Base-by-base conservation (phyloP, 208 protist species). In the Trypanosoma melophagium region DNA sequence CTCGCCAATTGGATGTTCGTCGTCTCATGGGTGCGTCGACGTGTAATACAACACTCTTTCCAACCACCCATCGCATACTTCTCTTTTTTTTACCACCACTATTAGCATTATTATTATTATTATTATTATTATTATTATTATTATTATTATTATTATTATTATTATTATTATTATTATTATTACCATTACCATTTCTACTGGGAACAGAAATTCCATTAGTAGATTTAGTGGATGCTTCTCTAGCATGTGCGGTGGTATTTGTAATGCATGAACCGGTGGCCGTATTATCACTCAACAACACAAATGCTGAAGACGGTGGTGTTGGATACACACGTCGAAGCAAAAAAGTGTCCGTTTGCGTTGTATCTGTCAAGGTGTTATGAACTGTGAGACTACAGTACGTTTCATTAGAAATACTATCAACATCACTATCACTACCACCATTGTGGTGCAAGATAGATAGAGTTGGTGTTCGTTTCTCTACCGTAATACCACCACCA, bases 241-340 rank as follows among this genome's bases (percentile, higher is more conserved):
- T 54, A 25, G 7, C 8, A 40, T 42, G 41, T 47, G 28, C 14
- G 14, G 21, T 57, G 35, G 17, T 25, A n/a, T 56, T 60, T 24
- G 24, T 12, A 41, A 60, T 19, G 31, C 60, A 74, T 7, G 51
- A 31, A 28, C 60, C 60, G 14, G 14, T 38, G 9, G 78, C 80
- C 16, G 77, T 76, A 64, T 91, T 91, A 19, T 84, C 74, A 60
- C 84, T 83, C n/a, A 93, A 68, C 42, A 93, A 68, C 3, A 74
- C 69, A 56, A 95, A 77, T 28, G 63, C 41, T 24, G 55, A 57
- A 14, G 72, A 52, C 25, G 83, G 52, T 35, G 54, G 61, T 12
- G 76, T 84, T 7, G 90, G 86, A 58, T 81, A 84, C 53, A 95
- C 85, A 12, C 87, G 86, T 41, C 54, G 69, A 35, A 95, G 54